These are phyloP conservation scores for Recurvomyces mirabilis DNA, from an alignment of 495 filamentous ascomycete genomes.

Conservation along the genomic window DNA sequence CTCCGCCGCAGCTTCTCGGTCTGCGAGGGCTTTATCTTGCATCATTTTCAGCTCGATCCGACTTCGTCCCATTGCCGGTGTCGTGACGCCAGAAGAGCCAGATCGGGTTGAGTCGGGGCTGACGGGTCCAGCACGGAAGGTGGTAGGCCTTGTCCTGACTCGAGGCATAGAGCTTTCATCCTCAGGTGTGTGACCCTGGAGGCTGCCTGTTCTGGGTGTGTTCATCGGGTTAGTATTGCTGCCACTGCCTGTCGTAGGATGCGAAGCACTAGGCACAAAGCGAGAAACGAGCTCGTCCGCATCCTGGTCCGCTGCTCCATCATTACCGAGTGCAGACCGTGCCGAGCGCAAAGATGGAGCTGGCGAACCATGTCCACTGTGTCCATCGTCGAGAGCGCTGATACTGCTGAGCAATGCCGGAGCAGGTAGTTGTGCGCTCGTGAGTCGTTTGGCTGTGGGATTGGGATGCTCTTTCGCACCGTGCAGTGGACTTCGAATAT, in stretches of 20 bases:
- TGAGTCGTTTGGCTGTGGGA: constrained; percentile 6
- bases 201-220: constrained; percentile 16
- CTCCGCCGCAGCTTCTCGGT: constrained; percentile 8
- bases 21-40: constrained; percentile 18
- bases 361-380: constrained; percentile 9
- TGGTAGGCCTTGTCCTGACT: not conserved
- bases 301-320: constrained; percentile 8
- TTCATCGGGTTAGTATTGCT: constrained; percentile 9
- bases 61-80: constrained; percentile 7
- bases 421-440: constrained; percentile 9
- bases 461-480: constrained; percentile 11
- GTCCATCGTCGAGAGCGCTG: constrained; percentile 12
- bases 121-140: not conserved
- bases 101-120: constrained; percentile 12
- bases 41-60: constrained; percentile 13
- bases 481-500: constrained; percentile 9
- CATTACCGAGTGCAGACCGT: constrained; percentile 8
- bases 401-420: constrained; percentile 17
- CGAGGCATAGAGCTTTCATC: constrained; percentile 4
- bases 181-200: constrained; percentile 10
- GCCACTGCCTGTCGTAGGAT: constrained; percentile 16
- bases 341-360: constrained; percentile 13
- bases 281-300: constrained; percentile 15
- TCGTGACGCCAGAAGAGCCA: constrained; percentile 12
- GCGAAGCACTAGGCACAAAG: constrained; percentile 17